These are phyloP conservation scores for Parastagonospora nodorum DNA, from an alignment of 2,329 filamentous ascomycete species.

Conservation along the genomic window DNA sequence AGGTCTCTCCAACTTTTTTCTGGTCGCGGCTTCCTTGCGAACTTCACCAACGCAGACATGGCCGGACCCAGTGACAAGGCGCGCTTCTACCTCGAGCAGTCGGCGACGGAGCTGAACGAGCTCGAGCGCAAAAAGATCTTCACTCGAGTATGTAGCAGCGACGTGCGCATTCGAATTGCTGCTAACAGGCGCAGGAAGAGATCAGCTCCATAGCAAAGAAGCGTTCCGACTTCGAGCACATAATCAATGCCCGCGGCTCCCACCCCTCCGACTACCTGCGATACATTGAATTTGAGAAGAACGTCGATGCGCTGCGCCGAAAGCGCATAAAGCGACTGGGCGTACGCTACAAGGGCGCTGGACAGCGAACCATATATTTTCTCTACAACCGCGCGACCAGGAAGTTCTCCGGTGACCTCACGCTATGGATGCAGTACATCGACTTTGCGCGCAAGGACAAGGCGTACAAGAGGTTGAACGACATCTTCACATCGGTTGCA, in stretches of 20 bases:
- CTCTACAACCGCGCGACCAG: constrained; percentile 85
- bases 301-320: constrained; percentile 72
- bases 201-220: constrained; percentile 88
- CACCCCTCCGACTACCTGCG: constrained; percentile 78
- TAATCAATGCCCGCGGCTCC: constrained; percentile 76
- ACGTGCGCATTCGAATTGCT: neutral
- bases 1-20: constrained; percentile 29
- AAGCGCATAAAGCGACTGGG: constrained; percentile 84
- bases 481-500: constrained; percentile 70
- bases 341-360: constrained; percentile 71
- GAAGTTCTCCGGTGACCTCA: constrained; percentile 80
- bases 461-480: constrained; percentile 64
- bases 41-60: constrained; percentile 58
- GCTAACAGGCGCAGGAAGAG: constrained; percentile 67
- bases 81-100: constrained; percentile 90
- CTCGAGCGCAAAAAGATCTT: constrained; percentile 94
- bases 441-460: constrained; percentile 74
- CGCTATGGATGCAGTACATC: constrained; percentile 89
- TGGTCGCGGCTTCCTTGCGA: constrained; percentile 13
- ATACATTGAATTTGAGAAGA: constrained; percentile 77
- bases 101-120: constrained; percentile 88
- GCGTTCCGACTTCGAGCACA: constrained; percentile 91
- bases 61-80: constrained; percentile 89
- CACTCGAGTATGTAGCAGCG: constrained; percentile 62
- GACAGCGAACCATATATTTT: constrained; percentile 83